Conservation (phyloP, 352 stramenopile species). For the Ophiocytium majus region DNA sequence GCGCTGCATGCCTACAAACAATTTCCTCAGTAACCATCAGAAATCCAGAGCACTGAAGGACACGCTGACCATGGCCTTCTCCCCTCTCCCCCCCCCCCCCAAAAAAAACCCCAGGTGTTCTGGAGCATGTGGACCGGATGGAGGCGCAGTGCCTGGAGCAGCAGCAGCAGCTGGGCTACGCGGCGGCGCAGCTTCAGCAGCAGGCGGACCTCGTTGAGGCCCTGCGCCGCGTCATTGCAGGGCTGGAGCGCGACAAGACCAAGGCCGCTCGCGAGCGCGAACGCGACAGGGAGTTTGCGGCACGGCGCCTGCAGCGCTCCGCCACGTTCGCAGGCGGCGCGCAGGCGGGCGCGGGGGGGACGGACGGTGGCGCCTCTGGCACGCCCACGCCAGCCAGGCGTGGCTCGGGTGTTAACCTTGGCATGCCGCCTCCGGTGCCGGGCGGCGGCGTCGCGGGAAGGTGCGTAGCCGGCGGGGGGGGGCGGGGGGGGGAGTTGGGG, state of each 20-base stretch:
- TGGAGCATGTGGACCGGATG: conserved; percentile 44
- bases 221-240: neutral
- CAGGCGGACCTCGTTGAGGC: neutral
- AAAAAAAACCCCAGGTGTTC: conserved; percentile 20
- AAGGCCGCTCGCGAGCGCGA: neutral
- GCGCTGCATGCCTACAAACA: too few species aligned
- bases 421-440: neutral
- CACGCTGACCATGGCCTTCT: too few species aligned
- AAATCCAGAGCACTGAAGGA: too few species aligned
- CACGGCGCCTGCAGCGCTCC: neutral
- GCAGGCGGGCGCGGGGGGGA: neutral
- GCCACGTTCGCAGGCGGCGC: neutral
- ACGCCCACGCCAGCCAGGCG: neutral
- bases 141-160: conserved; percentile 40
- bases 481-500: too few species aligned
- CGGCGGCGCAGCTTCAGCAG: neutral
- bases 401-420: neutral
- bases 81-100: too few species aligned
- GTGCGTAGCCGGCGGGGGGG: too few species aligned
- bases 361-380: neutral
- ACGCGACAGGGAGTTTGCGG: conserved; percentile 1
- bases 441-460: neutral
- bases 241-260: neutral
- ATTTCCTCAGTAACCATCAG: too few species aligned
- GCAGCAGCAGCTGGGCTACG: conserved; percentile 32